Evolutionary conservation across 2,329 filamentous ascomycete genomes (phyloP).

Genomic region (Tolypocladium album): DNA sequence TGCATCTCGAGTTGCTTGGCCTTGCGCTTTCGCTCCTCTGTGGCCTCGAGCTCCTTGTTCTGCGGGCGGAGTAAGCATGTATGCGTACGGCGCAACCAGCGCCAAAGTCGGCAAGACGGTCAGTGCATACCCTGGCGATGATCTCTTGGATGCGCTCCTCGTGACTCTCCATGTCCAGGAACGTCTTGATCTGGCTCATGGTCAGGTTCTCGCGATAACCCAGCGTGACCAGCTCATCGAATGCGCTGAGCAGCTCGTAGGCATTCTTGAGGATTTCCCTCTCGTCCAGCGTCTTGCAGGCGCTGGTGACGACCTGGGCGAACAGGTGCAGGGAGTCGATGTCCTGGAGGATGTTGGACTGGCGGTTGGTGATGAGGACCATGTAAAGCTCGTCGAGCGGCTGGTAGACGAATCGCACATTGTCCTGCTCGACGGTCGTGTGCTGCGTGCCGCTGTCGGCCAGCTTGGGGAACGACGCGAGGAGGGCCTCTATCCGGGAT

Average conservation of each 20-base stretch:
- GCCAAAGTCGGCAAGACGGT: not conserved
- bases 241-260: constrained; percentile 91
- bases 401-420: constrained; percentile 98
- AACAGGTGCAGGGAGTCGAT: constrained; percentile 98
- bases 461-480: constrained; percentile 95
- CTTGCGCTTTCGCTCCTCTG: constrained; percentile 95
- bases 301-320: constrained; percentile 91
- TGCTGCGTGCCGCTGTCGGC: constrained; percentile 94
- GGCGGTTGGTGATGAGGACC: constrained; percentile 97
- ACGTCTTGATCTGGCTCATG: constrained; percentile 95
- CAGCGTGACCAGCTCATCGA: constrained; percentile 91
- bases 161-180: constrained; percentile 98
- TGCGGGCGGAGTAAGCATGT: constrained; percentile 27
- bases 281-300: constrained; percentile 93
- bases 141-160: constrained; percentile 99
- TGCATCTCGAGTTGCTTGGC: constrained; percentile 99
- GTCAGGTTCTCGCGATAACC: constrained; percentile 96
- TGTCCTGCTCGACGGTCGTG: constrained; percentile 97
- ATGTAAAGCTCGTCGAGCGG: constrained; percentile 99
- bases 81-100: not conserved
- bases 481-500: constrained; percentile 89
- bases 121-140: constrained; percentile 63
- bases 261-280: constrained; percentile 90
- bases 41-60: constrained; percentile 98
- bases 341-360: constrained; percentile 98